Evolutionary conservation across 345 rosid species (phyloP), one percentile per base, ranked within the genome.

Genomic region (Populus nigra): DNA sequence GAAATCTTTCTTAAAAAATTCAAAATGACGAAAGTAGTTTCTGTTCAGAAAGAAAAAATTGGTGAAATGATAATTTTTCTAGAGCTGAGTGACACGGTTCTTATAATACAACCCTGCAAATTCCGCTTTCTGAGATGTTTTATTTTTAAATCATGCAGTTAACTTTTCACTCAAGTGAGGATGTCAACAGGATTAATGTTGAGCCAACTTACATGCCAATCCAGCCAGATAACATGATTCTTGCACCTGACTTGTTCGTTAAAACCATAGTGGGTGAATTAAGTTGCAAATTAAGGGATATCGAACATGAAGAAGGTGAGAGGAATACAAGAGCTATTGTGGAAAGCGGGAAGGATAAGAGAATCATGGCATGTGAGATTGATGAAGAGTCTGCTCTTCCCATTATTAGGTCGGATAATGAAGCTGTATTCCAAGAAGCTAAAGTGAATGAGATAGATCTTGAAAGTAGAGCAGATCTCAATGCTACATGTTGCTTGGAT

Each of bases 101-200:
- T 23, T 59, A n/a, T 59, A 23, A 23, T 57, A 59, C 27, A 59
- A 23, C 65, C 65, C 29, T 68, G 41, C 65, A 38, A 45, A 66
- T 17, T 45, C 33, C 55, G 18, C 36, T 53, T 23, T 11, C 55
- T 68, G 15, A 33, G 16, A 13, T 13, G 66, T 79, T 31, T 66
- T 74, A 68, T 71, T 65, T 70, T 9, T 33, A 68, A 74, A 10
- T 39, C 7, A 39, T 83, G 82, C 86, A 90, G 94, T 83, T 72
- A 73, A 71, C 69, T 70, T 77, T 71, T 39, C 77, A 68, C 65
- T 22, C 81, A 38, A 62, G 55, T n/a, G 83, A 83, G 74, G 80
- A 66, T 73, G 75, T 55, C 81, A 72, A 73, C 41, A 65, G 71
- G 63, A 74, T 49, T 47, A 57, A 75, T 72, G 27, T 57, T 38